Percentiles rank a stretch among this genome's conserved stretches.
Conservation (phyloP, 2,329 filamentous ascomycete species). For the Nemania sp. region DNA sequence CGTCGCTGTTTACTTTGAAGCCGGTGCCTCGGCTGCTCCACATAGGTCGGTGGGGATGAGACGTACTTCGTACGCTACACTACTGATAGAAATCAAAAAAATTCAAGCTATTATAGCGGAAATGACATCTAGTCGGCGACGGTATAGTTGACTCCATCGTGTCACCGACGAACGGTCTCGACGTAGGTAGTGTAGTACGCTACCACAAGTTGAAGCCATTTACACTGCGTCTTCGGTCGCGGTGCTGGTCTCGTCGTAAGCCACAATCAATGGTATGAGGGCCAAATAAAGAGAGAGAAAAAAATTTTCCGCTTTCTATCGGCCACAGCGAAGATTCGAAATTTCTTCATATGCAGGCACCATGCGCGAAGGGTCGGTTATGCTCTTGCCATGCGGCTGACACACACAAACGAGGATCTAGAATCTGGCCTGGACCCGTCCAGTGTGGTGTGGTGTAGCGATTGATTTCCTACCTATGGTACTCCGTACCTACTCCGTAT, state of each 20-base stretch:
- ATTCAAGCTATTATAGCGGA: too few species aligned
- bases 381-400: slow-evolving; percentile 12
- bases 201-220: slow-evolving; percentile 1
- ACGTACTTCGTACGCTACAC: too few species aligned
- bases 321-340: not conserved
- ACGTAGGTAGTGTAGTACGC: too few species aligned
- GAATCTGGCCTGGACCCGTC: slow-evolving; percentile 2
- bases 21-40: too few species aligned
- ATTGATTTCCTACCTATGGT: too few species aligned
- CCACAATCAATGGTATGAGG: slow-evolving; percentile 11
- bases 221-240: not conserved
- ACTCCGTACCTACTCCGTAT: not conserved
- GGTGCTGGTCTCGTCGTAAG: slow-evolving; percentile 14
- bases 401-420: slow-evolving; percentile 7
- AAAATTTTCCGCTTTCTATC: not conserved
- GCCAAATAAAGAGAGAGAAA: not conserved
- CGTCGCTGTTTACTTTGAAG: too few species aligned
- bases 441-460: too few species aligned
- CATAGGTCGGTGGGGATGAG: too few species aligned
- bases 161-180: not conserved
- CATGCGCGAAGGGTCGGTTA: slow-evolving; percentile 1
- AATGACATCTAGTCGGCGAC: too few species aligned
- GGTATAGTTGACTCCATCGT: not conserved
- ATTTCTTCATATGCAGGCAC: slow-evolving; percentile 20
- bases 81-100: too few species aligned